Percentiles rank a stretch among this genome's conserved stretches.
These are phyloP conservation scores for Diaporthe helianthi DNA, from an alignment of 2,329 filamentous ascomycete species.

Conservation along the genomic window DNA sequence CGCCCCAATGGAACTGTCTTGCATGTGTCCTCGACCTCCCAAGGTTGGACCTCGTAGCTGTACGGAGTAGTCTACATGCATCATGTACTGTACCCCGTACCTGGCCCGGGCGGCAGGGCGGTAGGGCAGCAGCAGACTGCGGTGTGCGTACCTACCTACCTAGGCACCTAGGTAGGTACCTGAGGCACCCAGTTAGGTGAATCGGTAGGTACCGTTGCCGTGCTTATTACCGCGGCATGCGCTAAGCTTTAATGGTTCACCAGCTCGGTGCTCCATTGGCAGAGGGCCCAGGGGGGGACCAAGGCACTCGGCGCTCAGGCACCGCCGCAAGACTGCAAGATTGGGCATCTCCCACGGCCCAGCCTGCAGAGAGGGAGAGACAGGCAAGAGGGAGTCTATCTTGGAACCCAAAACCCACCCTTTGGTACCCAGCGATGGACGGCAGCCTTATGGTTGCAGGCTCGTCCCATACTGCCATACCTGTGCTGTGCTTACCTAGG, in stretches of 20 bases:
- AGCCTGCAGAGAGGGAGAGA: not conserved
- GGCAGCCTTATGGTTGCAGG: not conserved
- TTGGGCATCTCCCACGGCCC: not conserved
- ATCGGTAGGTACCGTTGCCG: conserved; percentile 9
- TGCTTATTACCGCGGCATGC: conserved; percentile 24
- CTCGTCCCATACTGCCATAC: not conserved
- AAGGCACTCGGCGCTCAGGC: not conserved
- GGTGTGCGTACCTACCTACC: conserved; percentile 25
- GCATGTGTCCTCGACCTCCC: conserved; percentile 24
- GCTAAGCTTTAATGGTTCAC: conserved; percentile 21
- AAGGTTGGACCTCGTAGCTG: not conserved
- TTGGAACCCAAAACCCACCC: conserved; percentile 11
- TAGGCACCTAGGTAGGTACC: too few species aligned
- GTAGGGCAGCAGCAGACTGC: conserved; percentile 15
- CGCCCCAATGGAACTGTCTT: conserved; percentile 23
- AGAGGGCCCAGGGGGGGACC: not conserved
- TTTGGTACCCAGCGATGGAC: conserved; percentile 8
- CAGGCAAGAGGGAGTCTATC: not conserved
- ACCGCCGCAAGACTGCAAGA: not conserved
- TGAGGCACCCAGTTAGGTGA: too few species aligned
- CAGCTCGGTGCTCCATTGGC: conserved; percentile 17
- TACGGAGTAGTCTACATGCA: not conserved
- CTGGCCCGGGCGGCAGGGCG: conserved; percentile 6
- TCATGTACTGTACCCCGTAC: not conserved
- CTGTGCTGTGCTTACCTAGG: not conserved